Evolutionary conservation across 225 moss, liverwort and hornwort species (phyloP).

Genomic region (Climacium dendroides): DNA sequence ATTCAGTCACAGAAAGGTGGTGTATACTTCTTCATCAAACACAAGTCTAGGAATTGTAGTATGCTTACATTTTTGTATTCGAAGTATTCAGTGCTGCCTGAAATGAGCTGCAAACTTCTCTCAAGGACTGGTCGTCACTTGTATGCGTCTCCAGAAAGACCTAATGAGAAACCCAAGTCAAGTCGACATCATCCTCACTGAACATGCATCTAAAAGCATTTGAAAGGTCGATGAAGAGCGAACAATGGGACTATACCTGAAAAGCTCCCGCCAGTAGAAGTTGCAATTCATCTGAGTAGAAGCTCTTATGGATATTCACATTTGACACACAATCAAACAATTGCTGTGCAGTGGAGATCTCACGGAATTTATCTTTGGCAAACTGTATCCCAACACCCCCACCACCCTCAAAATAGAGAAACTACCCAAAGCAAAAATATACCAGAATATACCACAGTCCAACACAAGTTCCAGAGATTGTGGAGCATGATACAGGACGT

Average conservation of each 20-base stretch:
- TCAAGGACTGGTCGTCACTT: background rate
- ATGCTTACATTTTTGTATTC: slow-evolving; percentile 2
- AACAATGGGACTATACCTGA: slow-evolving; percentile 14
- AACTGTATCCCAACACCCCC: slow-evolving; percentile 12
- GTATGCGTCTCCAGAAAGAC: slow-evolving; percentile 32
- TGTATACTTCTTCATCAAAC: background rate
- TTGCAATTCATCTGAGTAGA: slow-evolving; percentile 23
- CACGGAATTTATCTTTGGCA: slow-evolving; percentile 21
- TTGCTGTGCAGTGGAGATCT: slow-evolving; percentile 1
- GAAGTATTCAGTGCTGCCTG: slow-evolving; percentile 13
- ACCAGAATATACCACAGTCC: background rate
- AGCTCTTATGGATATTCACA: background rate
- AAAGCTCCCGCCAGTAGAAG: slow-evolving; percentile 27
- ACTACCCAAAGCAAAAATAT: background rate
- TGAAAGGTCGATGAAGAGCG: background rate
- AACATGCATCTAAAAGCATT: background rate
- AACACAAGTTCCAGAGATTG: background rate
- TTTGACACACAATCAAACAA: slow-evolving; percentile 27
- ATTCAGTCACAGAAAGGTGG: background rate
- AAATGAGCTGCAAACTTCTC: slow-evolving; percentile 32
- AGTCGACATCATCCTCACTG: background rate
- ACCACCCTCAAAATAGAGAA: slow-evolving; percentile 1
- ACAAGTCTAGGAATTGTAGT: background rate
- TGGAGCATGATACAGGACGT: background rate
- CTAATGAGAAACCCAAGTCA: background rate